Evolutionary conservation across 2,329 filamentous ascomycete genomes (phyloP).

Genomic region (Cladosporium sphaerospermum): DNA sequence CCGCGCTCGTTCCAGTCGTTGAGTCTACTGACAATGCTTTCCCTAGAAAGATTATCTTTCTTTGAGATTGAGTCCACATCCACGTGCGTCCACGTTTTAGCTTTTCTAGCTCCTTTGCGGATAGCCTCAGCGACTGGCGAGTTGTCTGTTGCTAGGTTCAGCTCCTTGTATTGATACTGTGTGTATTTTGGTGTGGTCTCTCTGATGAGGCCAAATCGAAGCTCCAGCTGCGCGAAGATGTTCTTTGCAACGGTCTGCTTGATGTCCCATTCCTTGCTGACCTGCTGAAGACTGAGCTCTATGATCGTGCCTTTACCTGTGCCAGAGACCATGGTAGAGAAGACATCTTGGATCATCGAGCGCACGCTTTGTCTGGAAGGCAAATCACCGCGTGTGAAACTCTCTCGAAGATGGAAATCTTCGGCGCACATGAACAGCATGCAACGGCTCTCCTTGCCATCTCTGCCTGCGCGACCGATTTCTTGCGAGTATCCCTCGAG

Average conservation of each 20-base stretch:
- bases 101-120: constrained; percentile 35
- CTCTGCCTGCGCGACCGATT: constrained; percentile 50
- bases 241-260: constrained; percentile 43
- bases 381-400: constrained; percentile 55
- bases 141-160: constrained; percentile 31
- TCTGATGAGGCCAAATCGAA: constrained; percentile 52
- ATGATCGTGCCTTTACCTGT: constrained; percentile 25
- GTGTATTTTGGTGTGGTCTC: constrained; percentile 54
- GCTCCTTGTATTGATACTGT: constrained; percentile 46
- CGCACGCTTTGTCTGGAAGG: constrained; percentile 48
- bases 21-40: constrained; percentile 49
- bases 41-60: constrained; percentile 33
- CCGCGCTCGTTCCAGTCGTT: constrained; percentile 48
- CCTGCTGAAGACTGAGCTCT: constrained; percentile 40
- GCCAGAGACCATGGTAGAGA: constrained; percentile 27
- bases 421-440: constrained; percentile 53
- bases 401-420: constrained; percentile 54
- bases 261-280: constrained; percentile 50
- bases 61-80: constrained; percentile 40
- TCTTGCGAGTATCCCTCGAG: constrained; percentile 55
- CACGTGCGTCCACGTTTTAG: constrained; percentile 40
- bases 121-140: constrained; percentile 43
- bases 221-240: constrained; percentile 56
- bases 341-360: constrained; percentile 47
- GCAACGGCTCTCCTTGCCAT: constrained; percentile 49